Base-by-base conservation (phyloP, 2,329 filamentous ascomycete genomes). In the Phialophora verrucosa region DNA sequence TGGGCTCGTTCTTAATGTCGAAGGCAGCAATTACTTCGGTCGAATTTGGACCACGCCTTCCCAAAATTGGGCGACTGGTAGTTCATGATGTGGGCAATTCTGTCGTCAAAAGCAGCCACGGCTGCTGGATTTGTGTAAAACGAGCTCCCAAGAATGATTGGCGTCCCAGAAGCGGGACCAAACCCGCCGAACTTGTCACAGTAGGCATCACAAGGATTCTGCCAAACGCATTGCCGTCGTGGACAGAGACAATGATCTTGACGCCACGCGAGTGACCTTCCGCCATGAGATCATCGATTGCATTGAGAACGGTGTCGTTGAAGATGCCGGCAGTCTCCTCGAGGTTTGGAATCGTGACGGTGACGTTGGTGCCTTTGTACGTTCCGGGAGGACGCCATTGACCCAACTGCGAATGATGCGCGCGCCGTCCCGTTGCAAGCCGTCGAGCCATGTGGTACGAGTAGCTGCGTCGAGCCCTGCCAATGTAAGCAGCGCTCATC, bases 241-340 rank as follows among this genome's bases (percentile, higher is more conserved):
- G 58, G 27, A 60, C 29, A 7, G 58, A 60, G 20, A 60, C 35
- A 38, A 60, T 60, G n/a, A 60, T 42, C 25, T 60, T 60, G 58
- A 60, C 53, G 20, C 58, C 58, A 10, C 58, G 58, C 14, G 6
- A 17, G 17, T 53, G 58, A n/a, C 58, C 58, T 50, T 50, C 44
- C 17, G 47, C 20, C 42, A 60, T 23, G 17, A 60, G 31, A 27
- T 50, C 47, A 32, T 60, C 58, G 27, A 60, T 60, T 5, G 47
- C 58, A 38, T 60, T 47, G n/a, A 60, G 58, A 32, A 60, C 44
- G 31, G 58, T 60, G 29, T 60, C 58, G 47, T 60, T 60, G 29
- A 35, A 60, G 7, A 60, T 12, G 8, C 58, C 58, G n/a, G 53
- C 58, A 12, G 58, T 35, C 23, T 60, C 58, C 44, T 60, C 58